Evolutionary conservation across 306 rosid species (phyloP), one percentile per base, ranked within the genome.

Genomic region (Hippophae rhamnoides): DNA sequence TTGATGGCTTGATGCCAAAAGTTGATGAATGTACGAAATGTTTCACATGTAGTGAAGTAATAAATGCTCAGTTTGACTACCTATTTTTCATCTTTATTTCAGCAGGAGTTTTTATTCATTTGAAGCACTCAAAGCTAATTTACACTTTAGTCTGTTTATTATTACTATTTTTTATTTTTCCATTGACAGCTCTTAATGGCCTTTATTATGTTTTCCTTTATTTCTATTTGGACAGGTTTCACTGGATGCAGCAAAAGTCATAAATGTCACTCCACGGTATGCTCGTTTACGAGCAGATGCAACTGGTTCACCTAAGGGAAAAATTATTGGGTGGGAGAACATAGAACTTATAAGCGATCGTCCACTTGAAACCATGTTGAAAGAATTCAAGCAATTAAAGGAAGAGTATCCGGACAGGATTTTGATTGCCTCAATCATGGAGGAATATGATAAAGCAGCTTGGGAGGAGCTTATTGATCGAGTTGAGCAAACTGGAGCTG

Each of bases 401-500:
- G 78, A 82, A 52, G 96, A 92, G 64, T 92, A 76, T 70, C 99
- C 99, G 0, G 88, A 88, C 60, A 83, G 99, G 67, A 88, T 92
- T 72, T 88, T 92, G 55, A 83, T 92, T 57, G 99, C 95, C 79
- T 92, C 99, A 56, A 83, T 92, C 43, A 92, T 92, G 99, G 99
- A 92, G 69, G 99, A 88, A 84, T 88, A 85, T 77, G 62, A 86
- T 47, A 88, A 92, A 80, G 79, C 90, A 59, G 96, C 82, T 9
- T 92, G 99, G 99, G 93, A 83, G 72, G 99, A 92, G 69, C 95
- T 92, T 12, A 85, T 92, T 6, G 99, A 92, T 50, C 78, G 99
- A 31, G 93, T 85, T 1, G 96, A 92, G 80, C 99, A 92, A 77
- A 86, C 99, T 41, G 96, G 99, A 85, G 86, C 75, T 68, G 96